A percentile compares a stretch with the other conserved stretches of the same genome.
Evolutionary conservation across 2,329 filamentous ascomycete species (phyloP).

Genomic region (Magnaporthales sp.): DNA sequence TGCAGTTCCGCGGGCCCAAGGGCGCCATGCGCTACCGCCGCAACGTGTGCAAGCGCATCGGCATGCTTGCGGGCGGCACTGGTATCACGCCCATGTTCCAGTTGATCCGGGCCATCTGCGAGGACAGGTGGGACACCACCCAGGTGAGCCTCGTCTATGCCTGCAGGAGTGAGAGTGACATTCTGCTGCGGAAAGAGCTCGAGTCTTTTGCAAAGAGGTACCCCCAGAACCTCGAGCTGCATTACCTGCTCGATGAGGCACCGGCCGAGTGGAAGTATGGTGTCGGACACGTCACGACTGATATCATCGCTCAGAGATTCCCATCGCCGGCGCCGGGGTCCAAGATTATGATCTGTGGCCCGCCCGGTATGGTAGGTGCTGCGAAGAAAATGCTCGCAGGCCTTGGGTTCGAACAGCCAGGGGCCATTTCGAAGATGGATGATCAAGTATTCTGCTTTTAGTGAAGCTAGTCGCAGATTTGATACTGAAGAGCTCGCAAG

Average conservation of each 20-base stretch:
- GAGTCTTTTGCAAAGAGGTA: conserved; percentile 42
- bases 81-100: conserved; percentile 52
- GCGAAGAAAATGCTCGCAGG: conserved; percentile 39
- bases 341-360: conserved; percentile 52
- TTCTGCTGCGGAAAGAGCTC: conserved; percentile 46
- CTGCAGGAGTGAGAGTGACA: conserved; percentile 49
- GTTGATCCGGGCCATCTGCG: conserved; percentile 54
- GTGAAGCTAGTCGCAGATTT: not conserved
- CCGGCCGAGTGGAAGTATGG: conserved; percentile 37
- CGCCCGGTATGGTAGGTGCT: conserved; percentile 50
- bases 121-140: conserved; percentile 49
- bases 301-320: conserved; percentile 39
- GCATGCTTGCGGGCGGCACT: conserved; percentile 45
- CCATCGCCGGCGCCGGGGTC: conserved; percentile 34
- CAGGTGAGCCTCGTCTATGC: conserved; percentile 49
- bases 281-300: conserved; percentile 40
- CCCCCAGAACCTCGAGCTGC: conserved; percentile 43
- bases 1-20: conserved; percentile 46
- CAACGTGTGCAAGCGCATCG: conserved; percentile 33
- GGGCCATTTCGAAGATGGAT: conserved; percentile 38
- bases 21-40: conserved; percentile 44
- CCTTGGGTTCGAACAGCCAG: conserved; percentile 42
- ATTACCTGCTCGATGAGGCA: conserved; percentile 44
- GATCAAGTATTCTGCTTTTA: conserved; percentile 50
- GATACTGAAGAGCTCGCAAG: not conserved